These are phyloP conservation scores for Ophiobolus disseminans DNA, from an alignment of 2,329 filamentous ascomycete genomes.

Conservation along the genomic window DNA sequence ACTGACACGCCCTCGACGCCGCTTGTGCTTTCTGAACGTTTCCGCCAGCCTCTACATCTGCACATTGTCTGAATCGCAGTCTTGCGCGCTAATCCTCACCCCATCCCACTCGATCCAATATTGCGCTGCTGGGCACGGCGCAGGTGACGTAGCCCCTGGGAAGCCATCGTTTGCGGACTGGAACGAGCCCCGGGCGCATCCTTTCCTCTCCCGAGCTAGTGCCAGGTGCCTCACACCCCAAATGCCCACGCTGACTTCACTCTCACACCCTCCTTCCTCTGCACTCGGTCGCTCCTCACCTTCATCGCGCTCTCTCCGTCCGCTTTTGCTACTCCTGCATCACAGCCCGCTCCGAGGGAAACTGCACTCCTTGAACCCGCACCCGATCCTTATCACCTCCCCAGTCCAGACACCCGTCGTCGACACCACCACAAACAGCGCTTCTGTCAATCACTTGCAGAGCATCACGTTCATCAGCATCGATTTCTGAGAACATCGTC, in stretches of 20 bases:
- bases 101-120: slow-evolving; percentile 6
- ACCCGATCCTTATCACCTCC: slow-evolving; percentile 46
- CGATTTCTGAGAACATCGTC: slow-evolving; percentile 39
- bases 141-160: slow-evolving; percentile 36
- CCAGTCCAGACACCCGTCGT: slow-evolving; percentile 18
- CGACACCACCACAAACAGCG: slow-evolving; percentile 18
- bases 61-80: slow-evolving; percentile 10
- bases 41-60: slow-evolving; percentile 16
- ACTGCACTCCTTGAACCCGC: slow-evolving; percentile 47
- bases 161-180: slow-evolving; percentile 35
- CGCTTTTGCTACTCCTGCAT: slow-evolving; percentile 36
- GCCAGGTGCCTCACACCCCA: slow-evolving; percentile 26
- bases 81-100: slow-evolving; percentile 5
- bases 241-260: slow-evolving; percentile 24
- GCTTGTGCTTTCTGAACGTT: background rate
- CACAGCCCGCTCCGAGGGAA: slow-evolving; percentile 45
- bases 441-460: slow-evolving; percentile 40
- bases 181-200: slow-evolving; percentile 29
- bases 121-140: slow-evolving; percentile 13
- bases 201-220: slow-evolving; percentile 27
- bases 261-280: slow-evolving; percentile 27
- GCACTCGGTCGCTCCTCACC: slow-evolving; percentile 47
- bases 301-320: slow-evolving; percentile 47
- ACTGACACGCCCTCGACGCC: slow-evolving; percentile 27
- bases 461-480: slow-evolving; percentile 35